Evolutionary conservation across 139 green algal genomes (phyloP), one percentile per base, ranked within the genome.

Genomic region (Diplosphaera chodatii): DNA sequence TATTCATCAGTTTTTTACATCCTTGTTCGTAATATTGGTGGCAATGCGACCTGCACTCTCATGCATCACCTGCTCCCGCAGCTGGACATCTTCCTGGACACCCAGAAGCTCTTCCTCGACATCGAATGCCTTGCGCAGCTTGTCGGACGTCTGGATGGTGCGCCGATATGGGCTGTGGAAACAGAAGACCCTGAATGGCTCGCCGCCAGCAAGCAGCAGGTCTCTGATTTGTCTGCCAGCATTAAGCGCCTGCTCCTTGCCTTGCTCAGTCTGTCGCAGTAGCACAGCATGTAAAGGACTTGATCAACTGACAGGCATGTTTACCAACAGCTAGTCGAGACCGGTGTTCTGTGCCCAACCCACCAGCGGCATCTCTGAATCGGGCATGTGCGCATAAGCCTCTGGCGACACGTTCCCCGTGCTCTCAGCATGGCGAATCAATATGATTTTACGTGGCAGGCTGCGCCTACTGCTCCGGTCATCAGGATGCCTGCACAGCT

Each of bases 341-440:
- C n/a, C n/a, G n/a, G n/a, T n/a, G n/a, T n/a, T n/a, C n/a, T n/a
- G n/a, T n/a, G n/a, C n/a, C n/a, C n/a, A n/a, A n/a, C n/a, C 72
- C 71, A 88, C 82, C 79, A 96, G 78, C 2, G 84, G 82, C 22
- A 96, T 80, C 32, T 89, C 79, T 0, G 83, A 81, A 76, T 96
- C 91, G 5, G 92, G 90, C 1, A 92, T 83, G 69, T 86, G 84
- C 1, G 84, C 88, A 82, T 97, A 96, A 4, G 86, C 79, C 55
- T 74, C 79, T 66, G 90, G 87, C 77, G 96, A 83, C 0, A 96
- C 81, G 69, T 97, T 97, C 66, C 91, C 92, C 72, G 93, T 84
- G 25, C 76, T 89, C 85, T 97, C 85, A 1, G 89, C 91, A 68
- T 97, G 92, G 1, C 91, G 78, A 21, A 97, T 88, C n/a, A 97